Base-by-base conservation (phyloP, 331 rosid species). In the Arachis monticola region DNA sequence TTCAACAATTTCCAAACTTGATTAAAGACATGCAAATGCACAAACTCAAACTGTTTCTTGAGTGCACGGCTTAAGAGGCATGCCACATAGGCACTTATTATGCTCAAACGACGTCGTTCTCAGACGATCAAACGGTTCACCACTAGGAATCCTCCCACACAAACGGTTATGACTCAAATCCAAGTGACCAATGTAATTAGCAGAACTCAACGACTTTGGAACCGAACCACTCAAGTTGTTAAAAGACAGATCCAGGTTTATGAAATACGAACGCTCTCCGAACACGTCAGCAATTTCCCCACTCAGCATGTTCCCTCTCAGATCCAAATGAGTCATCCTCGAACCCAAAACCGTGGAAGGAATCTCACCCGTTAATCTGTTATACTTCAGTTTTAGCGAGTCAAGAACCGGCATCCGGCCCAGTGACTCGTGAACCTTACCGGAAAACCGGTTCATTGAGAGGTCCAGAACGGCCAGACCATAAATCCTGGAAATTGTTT, bases 131-230 rank as follows among this genome's bases (percentile, higher is more conserved):
- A 89, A 86, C 7, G 97, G 87, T 0, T 86, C 40, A 5, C 90
- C 92, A 0, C 8, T 72, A 3, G 96, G 97, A 52, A 91, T 82
- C 27, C 38, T 68, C 0, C 96, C 96, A 69, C 87, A 88, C 0
- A 91, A 83, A 48, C 64, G 88, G 84, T 93, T 93, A 50, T 93
- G 90, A 72, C 91, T 93, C 71, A 93, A 81, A 56, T 93, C 98
- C 84, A 85, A 38, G 60, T 87, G 85, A 0, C 97, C 98, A 50
- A 93, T 74, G 38, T 79, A 93, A 3, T 75, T 64, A 0, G 89
- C 97, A 8, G 32, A 56, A 13, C 52, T 41, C 40, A 89, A 71
- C 0, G 97, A 83, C 67, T 79, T 81, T 2, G 98, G 86, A 57
- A 93, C 80, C 1, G 67, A 5, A 10, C 98, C 98, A 4, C 35